phyloP scores from a whole-genome alignment of 345 rosid species.

The Durio zibethinus region DNA sequence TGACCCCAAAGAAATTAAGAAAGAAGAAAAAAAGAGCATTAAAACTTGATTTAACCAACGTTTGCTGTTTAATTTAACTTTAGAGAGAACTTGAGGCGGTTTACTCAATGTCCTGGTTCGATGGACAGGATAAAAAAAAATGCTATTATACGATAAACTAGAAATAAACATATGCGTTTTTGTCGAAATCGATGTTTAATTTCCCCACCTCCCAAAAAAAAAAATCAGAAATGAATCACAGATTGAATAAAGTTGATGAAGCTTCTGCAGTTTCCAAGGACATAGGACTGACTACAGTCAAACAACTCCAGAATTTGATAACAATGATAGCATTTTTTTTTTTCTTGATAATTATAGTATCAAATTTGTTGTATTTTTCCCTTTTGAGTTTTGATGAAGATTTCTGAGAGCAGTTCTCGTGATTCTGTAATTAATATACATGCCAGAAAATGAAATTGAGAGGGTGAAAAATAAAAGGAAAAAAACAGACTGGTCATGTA shows the following conservation, averaged over 20 bases:
- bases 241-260: not conserved
- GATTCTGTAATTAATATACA: too few species aligned
- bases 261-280: not conserved
- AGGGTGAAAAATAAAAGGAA: too few species aligned
- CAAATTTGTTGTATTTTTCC: too few species aligned
- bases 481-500: too few species aligned
- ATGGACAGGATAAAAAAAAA: conserved; percentile 31
- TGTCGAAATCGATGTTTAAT: not conserved
- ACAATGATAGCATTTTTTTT: not conserved
- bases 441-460: too few species aligned
- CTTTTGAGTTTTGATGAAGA: too few species aligned
- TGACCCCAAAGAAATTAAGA: not conserved
- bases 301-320: not conserved
- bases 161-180: not conserved
- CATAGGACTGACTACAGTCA: not conserved
- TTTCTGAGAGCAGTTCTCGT: too few species aligned
- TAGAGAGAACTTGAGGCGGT: conserved; percentile 5
- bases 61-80: not conserved
- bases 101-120: conserved; percentile 17
- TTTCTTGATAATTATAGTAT: not conserved
- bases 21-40: too few species aligned
- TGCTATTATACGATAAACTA: conserved; percentile 17
- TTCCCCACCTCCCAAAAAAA: not conserved
- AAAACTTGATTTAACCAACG: not conserved
- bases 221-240: not conserved